Base-by-base conservation (phyloP, 2,329 filamentous ascomycete species). In the Alternaria angustiovoidea region DNA sequence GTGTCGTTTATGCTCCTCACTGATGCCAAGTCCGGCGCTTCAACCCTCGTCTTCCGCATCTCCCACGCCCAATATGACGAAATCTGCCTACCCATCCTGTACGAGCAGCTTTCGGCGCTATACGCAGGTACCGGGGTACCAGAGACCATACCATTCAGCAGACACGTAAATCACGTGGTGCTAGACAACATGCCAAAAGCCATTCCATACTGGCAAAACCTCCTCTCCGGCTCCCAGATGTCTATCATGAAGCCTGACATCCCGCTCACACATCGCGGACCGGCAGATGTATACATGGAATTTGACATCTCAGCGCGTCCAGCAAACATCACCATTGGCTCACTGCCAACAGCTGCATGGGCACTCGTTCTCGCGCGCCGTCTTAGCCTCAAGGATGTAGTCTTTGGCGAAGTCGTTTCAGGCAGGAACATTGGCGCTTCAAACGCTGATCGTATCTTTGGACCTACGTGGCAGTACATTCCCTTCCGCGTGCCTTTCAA, bases 41-140 rank as follows among this genome's bases (percentile, higher is more conserved):
- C 78, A 5, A 81, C 82, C 46, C 84, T 90, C 14, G 78, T 85
- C 59, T 83, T 89, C 72, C 85, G 88, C 57, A 84, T 91, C 56
- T 90, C 88, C 0, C 89, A 91, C 73, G 86, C 88, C 0, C 88
- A 91, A 66, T 91, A 90, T 70, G 89, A 91, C 64, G 89, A 89
- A 63, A 87, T 91, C 22, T 90, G 86, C 65, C 81, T 91, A 8
- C 85, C 87, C 0, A 79, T 83, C n/a, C 82, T 90, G 20, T 83
- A 90, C 58, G 82, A 81, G 18, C 87, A 89, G 68, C 83, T 91
- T 41, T 85, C 85, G 3, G 81, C 82, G 0, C 79, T 89, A 6
- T 88, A 85, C 51, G 71, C 80, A 42, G 81, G 79, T 7, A 61
- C 62, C 7, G 34, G 63, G 0, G 55, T 79, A 5, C 55, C 71